Evolutionary conservation across 768 basidiomycete species (phyloP), one percentile per base, ranked within the genome.

Genomic region (Ramaria rubella): DNA sequence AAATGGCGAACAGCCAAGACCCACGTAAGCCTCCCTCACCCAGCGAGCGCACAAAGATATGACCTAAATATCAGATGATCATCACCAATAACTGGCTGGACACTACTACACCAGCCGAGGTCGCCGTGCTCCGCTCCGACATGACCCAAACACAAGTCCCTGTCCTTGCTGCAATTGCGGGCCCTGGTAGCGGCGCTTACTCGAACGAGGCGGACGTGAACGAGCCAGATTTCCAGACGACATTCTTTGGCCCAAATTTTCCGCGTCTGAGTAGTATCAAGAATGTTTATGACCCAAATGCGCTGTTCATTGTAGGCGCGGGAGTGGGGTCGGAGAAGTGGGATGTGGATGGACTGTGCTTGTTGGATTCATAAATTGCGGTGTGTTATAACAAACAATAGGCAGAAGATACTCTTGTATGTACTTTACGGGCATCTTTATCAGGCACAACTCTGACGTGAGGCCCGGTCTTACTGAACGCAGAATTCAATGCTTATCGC

Each of bases 1-100:
- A 68, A 64, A 23, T 74, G 73, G 73, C 60, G 73, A 52, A 66
- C 63, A 1, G 73, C 73, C 0, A 73, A 74, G 60, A 65, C 68
- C 27, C 73, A 72, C 52, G 73, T 73, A 49, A 43, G 69, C 60
- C 12, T 27, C 19, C 19, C n/a, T 17, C 31, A 15, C n/a, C 5
- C 24, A 17, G 46, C 11, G 46, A 8, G 36, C 36, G 3, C 6
- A 38, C 12, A 38, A 14, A n/a, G 36, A 3, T 38, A 38, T n/a
- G 36, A 3, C 12, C 14, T 8, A n/a, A n/a, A n/a, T 3, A 52
- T n/a, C 4, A 23, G 23, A 8, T 52, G 15, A 12, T 44, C 29
- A 30, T 55, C 29, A 12, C 3, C 26, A 4, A 14, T 11, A 21
- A n/a, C 15, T 59, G 54, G 54, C 8, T 19, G 11, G 58, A 59